Evolutionary conservation across 2,329 filamentous ascomycete species (phyloP), one percentile per base, ranked within the genome.

Genomic region (Rasamsonia emersonii): DNA sequence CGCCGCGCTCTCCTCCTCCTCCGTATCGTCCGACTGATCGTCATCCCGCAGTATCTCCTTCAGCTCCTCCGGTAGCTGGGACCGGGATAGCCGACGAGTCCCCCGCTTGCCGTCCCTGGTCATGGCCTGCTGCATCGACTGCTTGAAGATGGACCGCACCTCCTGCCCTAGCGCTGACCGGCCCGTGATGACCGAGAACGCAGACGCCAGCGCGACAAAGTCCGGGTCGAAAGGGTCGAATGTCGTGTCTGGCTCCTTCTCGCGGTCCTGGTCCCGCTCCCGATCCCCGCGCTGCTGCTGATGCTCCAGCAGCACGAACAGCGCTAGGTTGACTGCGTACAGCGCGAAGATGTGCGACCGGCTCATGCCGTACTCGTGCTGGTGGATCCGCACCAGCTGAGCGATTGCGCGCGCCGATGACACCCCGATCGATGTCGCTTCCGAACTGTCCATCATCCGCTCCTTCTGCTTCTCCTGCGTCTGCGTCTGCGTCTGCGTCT

Each of bases 261-360:
- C n/a, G n/a, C n/a, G n/a, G n/a, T n/a, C n/a, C n/a, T n/a, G n/a
- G n/a, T n/a, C n/a, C n/a, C n/a, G n/a, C n/a, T n/a, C n/a, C n/a
- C n/a, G n/a, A n/a, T n/a, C n/a, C n/a, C n/a, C n/a, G n/a, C n/a
- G n/a, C n/a, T n/a, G n/a, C n/a, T n/a, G 9, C 5, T 38, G 36
- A 2, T 43, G 38, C 7, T 55, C 49, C 2, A 59, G 35, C 41
- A 61, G 37, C 1, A 50, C 47, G 25, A 59, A 61, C 1, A 61
- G 37, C 2, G 56, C 56, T 5, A 61, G 42, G 14, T 58, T 61
- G 28, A 60, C 52, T 0, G 56, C 54, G 30, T 59, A 61, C 36
- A 61, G 43, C 9, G 55, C 51, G 26, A 59, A 61, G 13, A 53
- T 45, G 32, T 60, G 57, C 4, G 53, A 53, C 3, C 54, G 49